These are phyloP conservation scores for Suillus discolor DNA, from an alignment of 768 basidiomycete genomes.

Conservation along the genomic window DNA sequence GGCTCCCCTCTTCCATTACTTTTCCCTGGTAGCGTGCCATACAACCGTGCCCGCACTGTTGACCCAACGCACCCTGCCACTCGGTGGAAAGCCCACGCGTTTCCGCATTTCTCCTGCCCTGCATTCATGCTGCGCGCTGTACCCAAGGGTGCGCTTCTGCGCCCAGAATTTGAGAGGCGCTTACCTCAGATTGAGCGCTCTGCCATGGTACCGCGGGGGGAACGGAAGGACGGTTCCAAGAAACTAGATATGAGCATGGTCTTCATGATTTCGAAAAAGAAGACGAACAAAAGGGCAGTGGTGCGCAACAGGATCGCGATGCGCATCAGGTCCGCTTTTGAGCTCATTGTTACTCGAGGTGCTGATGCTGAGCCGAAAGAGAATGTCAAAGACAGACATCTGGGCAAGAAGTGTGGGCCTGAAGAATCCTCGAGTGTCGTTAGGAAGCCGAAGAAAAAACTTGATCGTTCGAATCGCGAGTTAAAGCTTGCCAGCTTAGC, in stretches of 20 bases:
- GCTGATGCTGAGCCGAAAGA: neutral
- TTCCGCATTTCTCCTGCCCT: constrained; percentile 8
- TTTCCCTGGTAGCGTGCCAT: neutral
- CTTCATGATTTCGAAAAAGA: constrained; percentile 13
- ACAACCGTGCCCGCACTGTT: neutral
- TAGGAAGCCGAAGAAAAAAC: constrained; percentile 1
- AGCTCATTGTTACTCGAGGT: constrained; percentile 7
- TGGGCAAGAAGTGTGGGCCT: neutral
- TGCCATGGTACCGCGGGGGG: neutral
- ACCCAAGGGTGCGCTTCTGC: constrained; percentile 9
- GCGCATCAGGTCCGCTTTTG: constrained; percentile 9
- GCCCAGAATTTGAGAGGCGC: neutral
- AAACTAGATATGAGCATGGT: constrained; percentile 6
- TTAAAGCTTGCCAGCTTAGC: neutral
- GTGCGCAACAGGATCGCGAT: constrained; percentile 11
- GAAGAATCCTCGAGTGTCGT: neutral
- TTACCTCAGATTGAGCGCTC: neutral
- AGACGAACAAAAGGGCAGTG: constrained; percentile 9
- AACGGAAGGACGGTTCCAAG: neutral
- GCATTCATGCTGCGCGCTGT: constrained; percentile 9
- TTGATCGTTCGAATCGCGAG: neutral
- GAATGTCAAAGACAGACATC: neutral
- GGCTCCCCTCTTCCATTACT: constrained; percentile 12
- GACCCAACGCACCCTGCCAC: constrained; percentile 12
- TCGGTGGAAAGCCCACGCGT: neutral